Conservation (phyloP, 306 rosid species). For the Chamaecrista fasciculata region DNA sequence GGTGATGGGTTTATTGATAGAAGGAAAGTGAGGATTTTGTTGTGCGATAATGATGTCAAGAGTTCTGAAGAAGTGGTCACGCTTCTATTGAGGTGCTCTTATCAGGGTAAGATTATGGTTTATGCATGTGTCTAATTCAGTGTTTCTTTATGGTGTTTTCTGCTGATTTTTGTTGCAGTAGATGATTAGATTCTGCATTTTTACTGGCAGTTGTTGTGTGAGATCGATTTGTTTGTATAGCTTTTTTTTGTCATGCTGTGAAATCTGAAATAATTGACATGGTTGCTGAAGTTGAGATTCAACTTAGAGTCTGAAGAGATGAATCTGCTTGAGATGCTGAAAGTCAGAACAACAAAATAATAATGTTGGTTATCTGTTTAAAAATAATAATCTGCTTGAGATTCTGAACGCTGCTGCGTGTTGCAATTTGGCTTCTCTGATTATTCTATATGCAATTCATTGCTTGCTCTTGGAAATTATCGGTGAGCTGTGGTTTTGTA, state of each 20-base stretch:
- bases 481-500: constrained; percentile 18
- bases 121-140: background rate
- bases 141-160: background rate
- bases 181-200: background rate
- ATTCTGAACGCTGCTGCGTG: constrained; percentile 1
- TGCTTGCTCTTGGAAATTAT: constrained; percentile 4
- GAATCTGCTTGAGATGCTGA: background rate
- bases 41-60: constrained; percentile 77
- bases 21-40: constrained; percentile 89
- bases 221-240: background rate
- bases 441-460: constrained; percentile 12
- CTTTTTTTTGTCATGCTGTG: background rate
- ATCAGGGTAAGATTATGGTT: constrained; percentile 57
- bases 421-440: constrained; percentile 7
- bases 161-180: background rate
- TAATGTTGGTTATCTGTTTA: background rate
- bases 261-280: background rate
- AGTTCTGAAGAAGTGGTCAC: constrained; percentile 76
- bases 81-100: constrained; percentile 85
- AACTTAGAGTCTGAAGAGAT: background rate
- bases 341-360: background rate
- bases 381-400: no score
- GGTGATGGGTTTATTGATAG: constrained; percentile 90
- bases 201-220: background rate
- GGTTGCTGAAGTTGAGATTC: background rate